Evolutionary conservation across 352 stramenopile species (phyloP).

Genomic region (Thraustochytrium sp.): DNA sequence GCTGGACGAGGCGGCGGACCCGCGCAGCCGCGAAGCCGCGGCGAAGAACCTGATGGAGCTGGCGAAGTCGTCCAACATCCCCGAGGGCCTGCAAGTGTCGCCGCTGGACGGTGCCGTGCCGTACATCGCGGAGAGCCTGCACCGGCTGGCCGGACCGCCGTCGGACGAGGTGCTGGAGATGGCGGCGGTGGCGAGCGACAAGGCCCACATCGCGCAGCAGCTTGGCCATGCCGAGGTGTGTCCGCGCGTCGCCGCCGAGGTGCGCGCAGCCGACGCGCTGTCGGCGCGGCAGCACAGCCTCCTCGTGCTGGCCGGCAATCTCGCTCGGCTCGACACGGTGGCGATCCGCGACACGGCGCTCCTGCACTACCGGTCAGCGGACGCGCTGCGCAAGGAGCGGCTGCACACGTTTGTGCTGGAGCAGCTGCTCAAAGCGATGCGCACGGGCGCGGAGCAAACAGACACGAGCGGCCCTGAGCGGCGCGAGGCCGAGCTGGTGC

Average conservation of each 20-base stretch:
- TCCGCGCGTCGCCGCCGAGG: not conserved
- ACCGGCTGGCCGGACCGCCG: not conserved
- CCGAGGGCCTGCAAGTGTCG: not conserved
- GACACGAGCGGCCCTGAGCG: not conserved
- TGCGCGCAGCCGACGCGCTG: not conserved
- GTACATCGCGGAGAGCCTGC: not conserved
- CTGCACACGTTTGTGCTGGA: not conserved
- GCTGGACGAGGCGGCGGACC: not conserved
- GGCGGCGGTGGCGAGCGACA: slow-evolving; percentile 20
- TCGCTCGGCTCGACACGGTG: not conserved
- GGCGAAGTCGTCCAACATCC: not conserved
- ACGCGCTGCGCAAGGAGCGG: not conserved
- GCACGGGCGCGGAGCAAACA: not conserved
- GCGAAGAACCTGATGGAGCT: not conserved
- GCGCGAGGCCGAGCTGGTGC: not conserved
- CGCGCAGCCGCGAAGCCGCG: not conserved
- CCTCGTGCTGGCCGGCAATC: not conserved
- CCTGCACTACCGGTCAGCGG: not conserved
- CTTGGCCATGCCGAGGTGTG: not conserved
- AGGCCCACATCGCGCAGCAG: not conserved
- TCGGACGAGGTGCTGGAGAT: not conserved
- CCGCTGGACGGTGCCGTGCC: not conserved
- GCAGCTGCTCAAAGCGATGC: no score
- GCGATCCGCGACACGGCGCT: not conserved
- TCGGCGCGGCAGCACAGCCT: not conserved